phyloP scores from a whole-genome alignment of 108 stramenopile species.

The Stephanodiscus minutulus region DNA sequence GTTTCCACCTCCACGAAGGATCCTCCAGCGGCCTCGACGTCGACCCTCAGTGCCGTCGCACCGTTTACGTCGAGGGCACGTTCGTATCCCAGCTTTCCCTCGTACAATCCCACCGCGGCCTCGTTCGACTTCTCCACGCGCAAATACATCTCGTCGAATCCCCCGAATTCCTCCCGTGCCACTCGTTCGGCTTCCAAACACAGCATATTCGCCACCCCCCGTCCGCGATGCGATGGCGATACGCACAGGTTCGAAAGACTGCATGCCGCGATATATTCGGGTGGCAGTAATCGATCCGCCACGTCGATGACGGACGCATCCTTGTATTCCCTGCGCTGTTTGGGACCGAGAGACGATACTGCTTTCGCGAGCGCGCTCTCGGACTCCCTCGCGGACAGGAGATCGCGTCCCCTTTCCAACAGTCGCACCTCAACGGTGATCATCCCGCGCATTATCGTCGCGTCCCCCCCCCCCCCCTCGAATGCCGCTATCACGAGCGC shows the following conservation, averaged over 20 bases:
- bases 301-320: slow-evolving; percentile 51
- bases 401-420: slow-evolving; percentile 35
- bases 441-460: slow-evolving; percentile 51
- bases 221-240: slow-evolving; percentile 53
- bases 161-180: slow-evolving; percentile 53
- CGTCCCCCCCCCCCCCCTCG: slow-evolving; percentile 29
- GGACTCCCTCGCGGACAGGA: slow-evolving; percentile 49
- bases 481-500: slow-evolving; percentile 48
- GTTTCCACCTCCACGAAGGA: slow-evolving; percentile 53
- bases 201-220: slow-evolving; percentile 53
- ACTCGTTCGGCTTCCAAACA: slow-evolving; percentile 61
- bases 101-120: slow-evolving; percentile 62
- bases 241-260: slow-evolving; percentile 69
- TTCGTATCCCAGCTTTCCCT: slow-evolving; percentile 58
- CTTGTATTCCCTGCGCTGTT: slow-evolving; percentile 68
- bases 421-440: slow-evolving; percentile 60
- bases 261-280: slow-evolving; percentile 52
- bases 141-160: slow-evolving; percentile 53
- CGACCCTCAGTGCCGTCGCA: slow-evolving; percentile 55
- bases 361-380: slow-evolving; percentile 57
- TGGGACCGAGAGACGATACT: slow-evolving; percentile 64
- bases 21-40: slow-evolving; percentile 52
- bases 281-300: slow-evolving; percentile 52
- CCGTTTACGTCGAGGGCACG: slow-evolving; percentile 14
- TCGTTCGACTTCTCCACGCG: slow-evolving; percentile 63